Evolutionary conservation across 2,329 filamentous ascomycete species (phyloP).

Genomic region (Cadophora sp.): DNA sequence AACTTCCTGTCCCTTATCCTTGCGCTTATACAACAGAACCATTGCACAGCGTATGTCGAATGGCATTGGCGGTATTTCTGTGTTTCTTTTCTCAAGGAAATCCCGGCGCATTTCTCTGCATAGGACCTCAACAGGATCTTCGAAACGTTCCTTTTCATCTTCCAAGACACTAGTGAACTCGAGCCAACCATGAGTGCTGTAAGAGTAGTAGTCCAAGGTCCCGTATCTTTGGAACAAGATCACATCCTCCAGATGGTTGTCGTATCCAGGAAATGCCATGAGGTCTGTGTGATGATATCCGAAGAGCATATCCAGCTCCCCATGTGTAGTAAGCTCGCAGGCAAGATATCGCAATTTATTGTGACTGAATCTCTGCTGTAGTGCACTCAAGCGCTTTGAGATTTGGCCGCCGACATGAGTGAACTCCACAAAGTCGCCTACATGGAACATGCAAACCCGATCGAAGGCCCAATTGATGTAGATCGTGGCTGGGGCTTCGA

Average conservation of each 20-base stretch:
- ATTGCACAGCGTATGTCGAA: not conserved
- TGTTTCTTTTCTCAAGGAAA: too few relatives aligned
- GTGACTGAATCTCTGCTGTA: not conserved
- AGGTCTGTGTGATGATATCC: not conserved
- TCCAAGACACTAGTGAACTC: not conserved
- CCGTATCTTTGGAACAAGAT: not conserved
- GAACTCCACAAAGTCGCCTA: not conserved
- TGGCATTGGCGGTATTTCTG: not conserved
- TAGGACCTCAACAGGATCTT: not conserved
- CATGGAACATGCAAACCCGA: not conserved
- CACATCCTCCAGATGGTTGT: not conserved
- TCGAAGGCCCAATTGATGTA: conserved; percentile 13
- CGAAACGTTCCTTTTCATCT: too few relatives aligned
- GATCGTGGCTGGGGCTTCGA: not conserved
- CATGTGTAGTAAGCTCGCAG: not conserved
- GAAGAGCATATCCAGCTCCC: not conserved
- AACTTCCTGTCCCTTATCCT: not conserved
- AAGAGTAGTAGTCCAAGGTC: not conserved
- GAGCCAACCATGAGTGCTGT: not conserved
- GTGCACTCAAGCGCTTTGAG: not conserved
- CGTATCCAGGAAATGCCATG: not conserved
- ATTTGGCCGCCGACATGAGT: not conserved
- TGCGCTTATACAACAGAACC: too few relatives aligned
- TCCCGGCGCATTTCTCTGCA: not conserved
- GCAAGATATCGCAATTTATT: not conserved